Conservation (phyloP, 192 early-diverging fungal species). For the Glomus cerebriforme region DNA sequence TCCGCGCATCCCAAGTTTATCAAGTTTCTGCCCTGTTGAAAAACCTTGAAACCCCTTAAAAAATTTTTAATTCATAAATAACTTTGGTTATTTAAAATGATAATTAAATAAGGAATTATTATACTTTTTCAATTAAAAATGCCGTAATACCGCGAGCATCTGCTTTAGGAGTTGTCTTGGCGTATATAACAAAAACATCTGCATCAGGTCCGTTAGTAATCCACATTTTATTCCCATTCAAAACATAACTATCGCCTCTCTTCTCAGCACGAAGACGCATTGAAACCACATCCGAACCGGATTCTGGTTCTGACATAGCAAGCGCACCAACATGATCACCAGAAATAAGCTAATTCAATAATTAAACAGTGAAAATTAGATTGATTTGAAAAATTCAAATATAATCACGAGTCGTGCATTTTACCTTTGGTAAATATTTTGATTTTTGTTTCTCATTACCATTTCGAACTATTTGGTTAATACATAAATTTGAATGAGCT, state of each 20-base stretch:
- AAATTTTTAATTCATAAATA: neutral
- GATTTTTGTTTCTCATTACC: constrained; percentile 83
- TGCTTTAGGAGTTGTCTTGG: constrained; percentile 80
- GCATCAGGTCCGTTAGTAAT: constrained; percentile 96
- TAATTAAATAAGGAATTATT: neutral
- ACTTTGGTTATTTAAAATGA: neutral
- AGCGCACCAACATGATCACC: constrained; percentile 90
- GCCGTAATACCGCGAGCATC: constrained; percentile 90
- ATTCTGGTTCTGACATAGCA: constrained; percentile 91
- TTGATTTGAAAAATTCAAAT: no score
- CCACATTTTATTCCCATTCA: constrained; percentile 95
- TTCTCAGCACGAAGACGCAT: constrained; percentile 85
- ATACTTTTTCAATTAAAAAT: constrained; percentile 87
- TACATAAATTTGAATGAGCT: constrained; percentile 96
- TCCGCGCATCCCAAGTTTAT: constrained; percentile 96
- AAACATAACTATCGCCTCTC: constrained; percentile 79
- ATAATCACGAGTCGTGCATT: neutral
- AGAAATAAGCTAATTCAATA: constrained; percentile 62
- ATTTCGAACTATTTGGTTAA: constrained; percentile 94
- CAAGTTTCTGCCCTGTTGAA: constrained; percentile 81
- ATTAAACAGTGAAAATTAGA: no score
- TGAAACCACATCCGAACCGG: constrained; percentile 91
- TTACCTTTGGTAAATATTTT: constrained; percentile 85
- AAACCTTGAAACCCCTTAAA: constrained; percentile 78
- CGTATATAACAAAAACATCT: constrained; percentile 88